phyloP scores from a whole-genome alignment of 805 yeast species.

The Barnettozyma sucrosica region DNA sequence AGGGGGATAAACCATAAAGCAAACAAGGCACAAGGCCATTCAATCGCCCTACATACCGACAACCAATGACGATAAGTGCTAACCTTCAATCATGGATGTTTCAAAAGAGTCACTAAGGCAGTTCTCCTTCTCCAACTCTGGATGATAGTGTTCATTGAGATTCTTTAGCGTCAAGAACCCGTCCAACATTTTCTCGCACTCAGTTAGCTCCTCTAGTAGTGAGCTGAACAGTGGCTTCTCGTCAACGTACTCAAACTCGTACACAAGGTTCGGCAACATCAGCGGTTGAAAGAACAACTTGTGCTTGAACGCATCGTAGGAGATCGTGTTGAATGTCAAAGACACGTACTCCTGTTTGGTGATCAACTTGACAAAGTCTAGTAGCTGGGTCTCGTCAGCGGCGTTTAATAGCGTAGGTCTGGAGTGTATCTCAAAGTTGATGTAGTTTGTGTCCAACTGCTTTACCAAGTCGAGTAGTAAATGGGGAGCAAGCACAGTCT shows the following conservation, averaged over 20 bases:
- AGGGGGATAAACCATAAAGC: neutral
- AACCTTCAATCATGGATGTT: conserved; percentile 5
- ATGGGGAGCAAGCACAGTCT: neutral
- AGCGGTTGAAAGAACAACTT: conserved; percentile 22
- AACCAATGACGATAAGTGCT: neutral
- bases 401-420: neutral
- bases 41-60: neutral
- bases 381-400: conserved; percentile 2
- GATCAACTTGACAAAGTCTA: conserved; percentile 19
- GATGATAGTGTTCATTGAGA: neutral
- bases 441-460: conserved; percentile 18
- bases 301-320: neutral
- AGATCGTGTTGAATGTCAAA: conserved; percentile 6
- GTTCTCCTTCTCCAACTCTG: neutral
- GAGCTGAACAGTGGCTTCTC: neutral
- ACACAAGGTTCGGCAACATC: conserved; percentile 21
- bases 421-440: conserved; percentile 14
- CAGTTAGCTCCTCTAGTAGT: conserved; percentile 14
- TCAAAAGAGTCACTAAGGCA: conserved; percentile 5
- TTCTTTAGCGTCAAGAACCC: conserved; percentile 6
- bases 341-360: conserved; percentile 23
- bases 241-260: conserved; percentile 21
- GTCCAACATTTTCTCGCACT: conserved; percentile 5
- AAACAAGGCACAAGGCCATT: neutral
- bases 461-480: conserved; percentile 8